Percentiles rank a stretch among this genome's conserved stretches.
Conservation (phyloP, 139 green algal species). For the Medakamo hakoo region DNA sequence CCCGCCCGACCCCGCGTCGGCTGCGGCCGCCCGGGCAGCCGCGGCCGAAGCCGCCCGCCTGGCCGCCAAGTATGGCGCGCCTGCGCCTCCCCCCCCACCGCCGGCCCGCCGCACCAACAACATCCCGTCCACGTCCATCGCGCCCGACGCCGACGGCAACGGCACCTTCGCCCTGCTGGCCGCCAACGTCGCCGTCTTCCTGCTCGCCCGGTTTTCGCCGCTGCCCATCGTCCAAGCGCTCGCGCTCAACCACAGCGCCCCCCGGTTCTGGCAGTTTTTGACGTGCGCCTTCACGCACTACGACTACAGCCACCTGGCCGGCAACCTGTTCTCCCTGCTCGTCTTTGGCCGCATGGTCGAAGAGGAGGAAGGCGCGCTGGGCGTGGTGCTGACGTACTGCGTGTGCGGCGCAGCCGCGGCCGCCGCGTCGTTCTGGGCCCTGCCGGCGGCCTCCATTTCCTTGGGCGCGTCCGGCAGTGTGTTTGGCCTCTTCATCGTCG, state of each 20-base stretch:
- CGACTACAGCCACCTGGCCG: conserved; percentile 26
- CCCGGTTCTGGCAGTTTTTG: conserved; percentile 16
- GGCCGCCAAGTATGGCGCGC: too few species aligned
- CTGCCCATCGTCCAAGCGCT: conserved; percentile 20
- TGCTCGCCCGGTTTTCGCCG: conserved; percentile 36
- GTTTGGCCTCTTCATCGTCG: conserved; percentile 75
- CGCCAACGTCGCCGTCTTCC: conserved; percentile 34
- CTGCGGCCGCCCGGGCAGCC: too few species aligned
- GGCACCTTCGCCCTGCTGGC: conserved; percentile 9
- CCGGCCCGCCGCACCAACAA: too few species aligned
- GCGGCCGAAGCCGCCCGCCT: too few species aligned
- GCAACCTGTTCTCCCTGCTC: conserved; percentile 53
- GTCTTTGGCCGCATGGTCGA: conserved; percentile 42
- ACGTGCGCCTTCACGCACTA: conserved; percentile 30
- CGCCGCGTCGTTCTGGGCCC: conserved; percentile 18
- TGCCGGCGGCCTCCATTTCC: conserved; percentile 14
- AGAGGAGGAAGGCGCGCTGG: conserved; percentile 42
- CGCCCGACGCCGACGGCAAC: not conserved
- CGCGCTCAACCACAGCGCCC: conserved; percentile 42
- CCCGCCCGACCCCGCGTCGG: too few species aligned
- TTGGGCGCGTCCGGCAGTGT: conserved; percentile 58
- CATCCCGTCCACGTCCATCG: too few species aligned
- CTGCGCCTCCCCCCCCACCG: too few species aligned
- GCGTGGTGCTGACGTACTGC: conserved; percentile 36
- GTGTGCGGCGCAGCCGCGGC: conserved; percentile 36